Evolutionary conservation across 2,329 filamentous ascomycete species (phyloP).

Genomic region (Xylariaceae sp.): DNA sequence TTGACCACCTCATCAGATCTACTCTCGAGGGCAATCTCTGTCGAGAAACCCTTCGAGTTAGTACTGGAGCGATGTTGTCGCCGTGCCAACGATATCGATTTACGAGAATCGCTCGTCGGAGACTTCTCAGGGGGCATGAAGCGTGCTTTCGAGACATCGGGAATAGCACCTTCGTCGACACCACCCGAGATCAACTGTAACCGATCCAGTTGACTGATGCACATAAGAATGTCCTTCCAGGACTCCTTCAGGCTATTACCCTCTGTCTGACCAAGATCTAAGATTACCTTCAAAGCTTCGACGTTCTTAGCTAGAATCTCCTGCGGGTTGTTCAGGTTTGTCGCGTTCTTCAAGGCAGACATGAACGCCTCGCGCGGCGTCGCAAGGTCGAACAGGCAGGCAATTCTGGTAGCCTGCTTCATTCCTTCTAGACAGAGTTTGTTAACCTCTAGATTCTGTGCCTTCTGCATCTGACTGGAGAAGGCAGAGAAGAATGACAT

Average conservation of each 20-base stretch:
- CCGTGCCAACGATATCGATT: slow-evolving; percentile 58
- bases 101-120: slow-evolving; percentile 54
- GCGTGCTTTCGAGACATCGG: slow-evolving; percentile 81
- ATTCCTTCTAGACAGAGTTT: slow-evolving; percentile 91
- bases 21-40: slow-evolving; percentile 85
- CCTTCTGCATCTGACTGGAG: slow-evolving; percentile 88
- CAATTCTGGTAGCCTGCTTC: slow-evolving; percentile 87
- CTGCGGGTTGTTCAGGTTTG: slow-evolving; percentile 90
- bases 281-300: slow-evolving; percentile 83
- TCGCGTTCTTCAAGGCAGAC: slow-evolving; percentile 84
- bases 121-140: slow-evolving; percentile 58
- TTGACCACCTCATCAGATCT: slow-evolving; percentile 90
- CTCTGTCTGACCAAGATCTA: slow-evolving; percentile 89
- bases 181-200: slow-evolving; percentile 93
- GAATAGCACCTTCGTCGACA: slow-evolving; percentile 85
- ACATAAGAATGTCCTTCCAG: slow-evolving; percentile 93
- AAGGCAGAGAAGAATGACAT: slow-evolving; percentile 97
- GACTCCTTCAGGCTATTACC: slow-evolving; percentile 84
- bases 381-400: slow-evolving; percentile 86
- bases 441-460: slow-evolving; percentile 87
- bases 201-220: slow-evolving; percentile 90
- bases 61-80: slow-evolving; percentile 50
- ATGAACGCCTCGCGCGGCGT: slow-evolving; percentile 96
- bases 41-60: slow-evolving; percentile 59
- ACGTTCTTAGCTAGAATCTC: slow-evolving; percentile 96